phyloP scores from a whole-genome alignment of 2,329 filamentous ascomycete genomes.

The Botrytis fragariae region DNA sequence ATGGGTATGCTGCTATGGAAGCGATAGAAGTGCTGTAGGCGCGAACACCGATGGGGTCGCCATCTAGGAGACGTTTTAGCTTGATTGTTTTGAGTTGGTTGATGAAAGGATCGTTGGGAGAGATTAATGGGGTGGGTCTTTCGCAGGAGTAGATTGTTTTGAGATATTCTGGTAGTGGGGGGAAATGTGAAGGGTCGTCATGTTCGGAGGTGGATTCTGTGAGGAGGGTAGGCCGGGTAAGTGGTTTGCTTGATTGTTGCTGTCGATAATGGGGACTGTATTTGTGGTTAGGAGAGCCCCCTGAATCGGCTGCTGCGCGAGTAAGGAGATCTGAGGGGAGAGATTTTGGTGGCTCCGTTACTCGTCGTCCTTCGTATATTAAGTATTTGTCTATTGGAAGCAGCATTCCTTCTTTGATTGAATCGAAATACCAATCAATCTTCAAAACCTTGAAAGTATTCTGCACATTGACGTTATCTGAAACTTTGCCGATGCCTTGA shows the following conservation, averaged over 20 bases:
- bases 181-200: slow-evolving; percentile 56
- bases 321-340: slow-evolving; percentile 17
- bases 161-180: slow-evolving; percentile 65
- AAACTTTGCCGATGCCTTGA: neutral
- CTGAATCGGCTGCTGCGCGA: slow-evolving; percentile 32
- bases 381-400: slow-evolving; percentile 52
- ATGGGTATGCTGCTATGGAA: slow-evolving; percentile 75
- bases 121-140: slow-evolving; percentile 65
- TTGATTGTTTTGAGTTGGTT: slow-evolving; percentile 71
- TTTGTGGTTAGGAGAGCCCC: slow-evolving; percentile 29
- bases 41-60: slow-evolving; percentile 75
- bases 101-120: slow-evolving; percentile 75
- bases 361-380: slow-evolving; percentile 50
- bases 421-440: slow-evolving; percentile 58
- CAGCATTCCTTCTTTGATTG: slow-evolving; percentile 44
- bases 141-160: slow-evolving; percentile 74
- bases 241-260: slow-evolving; percentile 14
- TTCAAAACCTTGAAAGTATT: slow-evolving; percentile 53
- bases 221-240: slow-evolving; percentile 46
- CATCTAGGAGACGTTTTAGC: slow-evolving; percentile 64
- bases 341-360: slow-evolving; percentile 15
- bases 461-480: neutral
- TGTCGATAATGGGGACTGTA: slow-evolving; percentile 20
- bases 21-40: slow-evolving; percentile 90
- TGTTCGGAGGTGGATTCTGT: slow-evolving; percentile 76